Base-by-base conservation (phyloP, 2,329 filamentous ascomycete species). In the Lecanicillium sp. region DNA sequence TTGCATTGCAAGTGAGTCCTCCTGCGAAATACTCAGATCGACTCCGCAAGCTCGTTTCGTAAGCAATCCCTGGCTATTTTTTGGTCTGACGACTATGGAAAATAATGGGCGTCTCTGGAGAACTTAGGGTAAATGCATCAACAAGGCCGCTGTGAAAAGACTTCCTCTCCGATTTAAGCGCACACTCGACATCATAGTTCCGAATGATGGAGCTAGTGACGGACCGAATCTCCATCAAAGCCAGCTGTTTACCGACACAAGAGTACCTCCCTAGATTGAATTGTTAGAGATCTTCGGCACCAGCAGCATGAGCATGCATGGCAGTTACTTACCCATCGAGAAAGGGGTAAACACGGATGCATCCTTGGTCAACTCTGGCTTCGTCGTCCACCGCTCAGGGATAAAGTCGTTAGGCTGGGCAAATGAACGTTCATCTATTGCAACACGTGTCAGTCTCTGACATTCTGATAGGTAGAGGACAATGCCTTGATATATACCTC, bases 191-290 rank as follows among this genome's bases (percentile, higher is more conserved):
- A n/a, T 37, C 19, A 17, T 38, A 42, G 5, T 33, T 31, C 13
- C n/a, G 31, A 17, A 42, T 14, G 12, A 42, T 32, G 14, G 37
- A 33, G 13, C 31, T 36, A 3, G 15, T 16, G 2, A 29, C 40
- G 4, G 22, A 20, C 3, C 40, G 40, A 17, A 42, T n/a, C 38
- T 61, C 57, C 51, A 60, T 57, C 28, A 63, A 43, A 1, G 51
- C 60, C 2, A 64, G 47, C 39, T 56, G 52, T 40, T 60, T 62
- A 1, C 61, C 61, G 2, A 56, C 55, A 29, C 60, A 63, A 5
- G 55, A 53, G 34, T 56, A 56, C 2, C 47, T 51, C 3, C 59
- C 58, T 57, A 19, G 15, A 32, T 5, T 33, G 13, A 33, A 17
- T 4, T 12, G 30, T 16, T 18, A 33, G 18, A n/a, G n/a, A n/a